Evolutionary conservation across 106 monocot species (phyloP).

Genomic region (Agapanthus africanus): DNA sequence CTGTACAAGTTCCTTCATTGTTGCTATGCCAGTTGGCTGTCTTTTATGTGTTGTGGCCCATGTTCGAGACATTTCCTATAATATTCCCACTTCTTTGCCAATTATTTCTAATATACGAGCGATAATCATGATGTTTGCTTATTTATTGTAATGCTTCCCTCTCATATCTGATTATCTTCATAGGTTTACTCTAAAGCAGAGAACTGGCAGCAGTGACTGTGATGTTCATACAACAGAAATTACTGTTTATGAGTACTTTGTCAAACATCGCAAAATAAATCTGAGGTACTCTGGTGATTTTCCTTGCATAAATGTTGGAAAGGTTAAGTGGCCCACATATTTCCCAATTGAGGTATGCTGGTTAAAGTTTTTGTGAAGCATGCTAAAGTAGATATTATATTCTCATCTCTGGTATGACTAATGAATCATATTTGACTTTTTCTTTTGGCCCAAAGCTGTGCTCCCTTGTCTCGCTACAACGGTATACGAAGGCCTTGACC

Average conservation of each 20-base stretch:
- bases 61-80: no score
- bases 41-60: no score
- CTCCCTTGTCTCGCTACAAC: constrained; percentile 60
- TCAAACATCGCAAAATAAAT: constrained; percentile 26
- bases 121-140: no score
- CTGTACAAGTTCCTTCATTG: no score
- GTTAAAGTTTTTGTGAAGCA: background rate
- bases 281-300: constrained; percentile 43
- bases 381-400: background rate
- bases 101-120: no score
- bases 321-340: constrained; percentile 79
- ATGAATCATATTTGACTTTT: background rate
- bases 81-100: no score
- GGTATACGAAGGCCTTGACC: constrained; percentile 85
- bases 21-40: no score
- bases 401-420: background rate
- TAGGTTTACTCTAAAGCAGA: constrained; percentile 71
- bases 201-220: constrained; percentile 22
- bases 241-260: constrained; percentile 81
- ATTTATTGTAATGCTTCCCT: no score
- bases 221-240: constrained; percentile 42
- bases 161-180: no score
- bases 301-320: constrained; percentile 94
- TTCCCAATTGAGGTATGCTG: constrained; percentile 74
- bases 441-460: constrained; percentile 48